Conservation (phyloP, 2,329 filamentous ascomycete genomes). For the Magnaporthiopsis rhizophila region DNA sequence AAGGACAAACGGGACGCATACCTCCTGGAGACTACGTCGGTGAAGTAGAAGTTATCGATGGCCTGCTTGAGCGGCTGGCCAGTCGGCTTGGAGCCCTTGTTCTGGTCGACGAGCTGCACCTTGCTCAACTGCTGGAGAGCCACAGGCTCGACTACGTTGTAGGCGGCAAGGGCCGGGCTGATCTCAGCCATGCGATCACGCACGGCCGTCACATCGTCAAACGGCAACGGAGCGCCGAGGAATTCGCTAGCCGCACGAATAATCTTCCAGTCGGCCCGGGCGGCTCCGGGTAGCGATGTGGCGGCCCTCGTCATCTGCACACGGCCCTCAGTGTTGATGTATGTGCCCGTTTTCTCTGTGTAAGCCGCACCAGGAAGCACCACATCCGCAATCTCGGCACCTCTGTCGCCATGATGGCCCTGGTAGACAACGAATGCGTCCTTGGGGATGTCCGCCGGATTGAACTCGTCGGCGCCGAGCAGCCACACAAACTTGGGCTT, state of each 20-base stretch:
- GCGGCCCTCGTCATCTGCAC: constrained; percentile 90
- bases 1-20: constrained; percentile 34
- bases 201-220: constrained; percentile 84
- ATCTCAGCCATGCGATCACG: constrained; percentile 94
- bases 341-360: constrained; percentile 93
- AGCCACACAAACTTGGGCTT: constrained; percentile 96
- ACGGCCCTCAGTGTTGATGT: constrained; percentile 95
- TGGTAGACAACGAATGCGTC: constrained; percentile 97
- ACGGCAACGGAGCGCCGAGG: constrained; percentile 76
- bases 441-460: constrained; percentile 80
- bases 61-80: constrained; percentile 72
- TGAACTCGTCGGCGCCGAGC: constrained; percentile 87
- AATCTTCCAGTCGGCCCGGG: constrained; percentile 98
- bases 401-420: constrained; percentile 92
- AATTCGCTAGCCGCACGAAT: constrained; percentile 89
- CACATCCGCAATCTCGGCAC: constrained; percentile 87
- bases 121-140: constrained; percentile 71
- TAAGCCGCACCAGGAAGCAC: constrained; percentile 92
- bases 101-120: constrained; percentile 91
- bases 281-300: constrained; percentile 78
- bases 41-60: constrained; percentile 97
- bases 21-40: constrained; percentile 94
- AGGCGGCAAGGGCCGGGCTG: constrained; percentile 78
- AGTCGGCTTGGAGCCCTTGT: constrained; percentile 74
- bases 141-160: constrained; percentile 83